Evolutionary conservation across 1,284 basidiomycete species (phyloP).

Genomic region (Pseudozyma sp.): DNA sequence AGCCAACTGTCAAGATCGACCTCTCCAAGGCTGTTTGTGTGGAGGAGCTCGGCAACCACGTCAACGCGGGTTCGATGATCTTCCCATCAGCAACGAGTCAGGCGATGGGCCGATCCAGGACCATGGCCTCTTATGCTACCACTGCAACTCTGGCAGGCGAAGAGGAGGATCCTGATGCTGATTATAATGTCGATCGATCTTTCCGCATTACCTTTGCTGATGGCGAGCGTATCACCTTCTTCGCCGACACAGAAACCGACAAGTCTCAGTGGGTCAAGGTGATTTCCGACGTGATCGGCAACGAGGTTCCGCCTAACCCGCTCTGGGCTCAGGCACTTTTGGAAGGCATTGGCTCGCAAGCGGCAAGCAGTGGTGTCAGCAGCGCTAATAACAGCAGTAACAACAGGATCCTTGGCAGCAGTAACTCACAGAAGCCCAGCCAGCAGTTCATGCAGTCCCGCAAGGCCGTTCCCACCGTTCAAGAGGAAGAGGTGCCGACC

Average conservation of each 20-base stretch:
- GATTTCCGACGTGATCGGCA: constrained; percentile 51
- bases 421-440: constrained; percentile 23
- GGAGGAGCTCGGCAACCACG: constrained; percentile 78
- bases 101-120: constrained; percentile 30
- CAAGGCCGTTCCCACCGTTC: constrained; percentile 30
- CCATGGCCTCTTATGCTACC: constrained; percentile 36
- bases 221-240: constrained; percentile 86
- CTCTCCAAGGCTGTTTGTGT: constrained; percentile 83
- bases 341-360: constrained; percentile 17
- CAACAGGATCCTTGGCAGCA: constrained; percentile 2
- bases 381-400: constrained; percentile 1
- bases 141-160: constrained; percentile 29
- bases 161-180: constrained; percentile 76
- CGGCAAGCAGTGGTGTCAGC: not conserved
- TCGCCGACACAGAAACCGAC: constrained; percentile 88
- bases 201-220: constrained; percentile 86
- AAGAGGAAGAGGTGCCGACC: constrained; percentile 28
- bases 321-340: constrained; percentile 59
- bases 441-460: constrained; percentile 30
- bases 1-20: constrained; percentile 88
- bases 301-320: constrained; percentile 55
- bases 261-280: constrained; percentile 83
- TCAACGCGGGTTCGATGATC: constrained; percentile 33
- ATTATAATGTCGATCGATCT: constrained; percentile 78
- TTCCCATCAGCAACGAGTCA: constrained; percentile 33